A percentile compares a stretch with the other conserved stretches of the same genome.
Evolutionary conservation across 2,329 filamentous ascomycete species (phyloP).

Genomic region (Scedosporium boydii): DNA sequence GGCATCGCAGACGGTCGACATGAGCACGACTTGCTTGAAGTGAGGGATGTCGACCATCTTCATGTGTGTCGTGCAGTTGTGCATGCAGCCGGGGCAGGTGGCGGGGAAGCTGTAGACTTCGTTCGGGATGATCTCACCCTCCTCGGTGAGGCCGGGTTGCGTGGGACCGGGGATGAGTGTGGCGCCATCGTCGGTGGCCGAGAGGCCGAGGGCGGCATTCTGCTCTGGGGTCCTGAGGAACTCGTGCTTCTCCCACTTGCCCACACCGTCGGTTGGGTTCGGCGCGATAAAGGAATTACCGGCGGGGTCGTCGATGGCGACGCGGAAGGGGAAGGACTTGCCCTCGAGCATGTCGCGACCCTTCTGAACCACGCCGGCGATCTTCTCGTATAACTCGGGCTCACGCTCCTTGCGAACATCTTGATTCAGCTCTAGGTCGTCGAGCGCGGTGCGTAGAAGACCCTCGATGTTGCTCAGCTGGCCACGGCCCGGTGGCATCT

Average conservation of each 20-base stretch:
- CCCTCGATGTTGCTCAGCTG: constrained; percentile 93
- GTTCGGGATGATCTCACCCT: constrained; percentile 80
- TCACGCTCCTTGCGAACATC: constrained; percentile 67
- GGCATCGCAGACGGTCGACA: constrained; percentile 84
- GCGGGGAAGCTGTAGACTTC: constrained; percentile 91
- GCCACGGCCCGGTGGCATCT: constrained; percentile 83
- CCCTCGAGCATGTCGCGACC: constrained; percentile 70
- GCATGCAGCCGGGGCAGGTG: constrained; percentile 82
- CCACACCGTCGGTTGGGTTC: constrained; percentile 65
- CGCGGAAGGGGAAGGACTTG: constrained; percentile 73
- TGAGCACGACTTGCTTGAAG: constrained; percentile 95
- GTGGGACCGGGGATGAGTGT: constrained; percentile 40
- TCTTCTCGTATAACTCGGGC: constrained; percentile 69
- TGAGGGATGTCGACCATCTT: constrained; percentile 98
- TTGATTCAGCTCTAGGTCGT: constrained; percentile 75
- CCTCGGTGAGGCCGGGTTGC: constrained; percentile 29
- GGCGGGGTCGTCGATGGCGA: constrained; percentile 81
- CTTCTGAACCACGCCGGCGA: constrained; percentile 66
- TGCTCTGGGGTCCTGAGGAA: constrained; percentile 77
- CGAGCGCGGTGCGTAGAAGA: constrained; percentile 65
- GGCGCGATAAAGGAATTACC: constrained; percentile 97
- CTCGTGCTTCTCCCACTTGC: constrained; percentile 81
- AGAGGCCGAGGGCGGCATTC: constrained; percentile 75
- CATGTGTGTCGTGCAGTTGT: constrained; percentile 85
- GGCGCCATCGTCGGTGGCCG: constrained; percentile 48